A percentile compares a stretch with the other conserved stretches of the same genome.
These are phyloP conservation scores for Colletotrichum sp. DNA, from an alignment of 2,329 filamentous ascomycete species.

Conservation along the genomic window DNA sequence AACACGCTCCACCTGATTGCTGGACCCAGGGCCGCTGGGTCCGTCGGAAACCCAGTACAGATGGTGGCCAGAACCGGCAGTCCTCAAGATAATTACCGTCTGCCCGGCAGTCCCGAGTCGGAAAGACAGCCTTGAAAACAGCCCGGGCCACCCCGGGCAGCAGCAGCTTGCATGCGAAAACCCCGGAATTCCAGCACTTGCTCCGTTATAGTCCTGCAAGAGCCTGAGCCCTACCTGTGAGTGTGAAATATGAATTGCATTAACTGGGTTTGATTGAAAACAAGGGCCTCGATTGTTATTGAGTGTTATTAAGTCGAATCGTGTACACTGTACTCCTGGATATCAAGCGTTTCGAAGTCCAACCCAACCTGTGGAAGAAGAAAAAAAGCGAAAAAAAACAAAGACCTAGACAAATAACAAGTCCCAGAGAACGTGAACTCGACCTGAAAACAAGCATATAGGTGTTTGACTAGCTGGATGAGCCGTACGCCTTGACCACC, in stretches of 20 bases:
- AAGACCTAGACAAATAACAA: not conserved
- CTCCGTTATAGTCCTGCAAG: not conserved
- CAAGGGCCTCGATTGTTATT: not conserved
- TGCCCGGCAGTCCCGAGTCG: not conserved
- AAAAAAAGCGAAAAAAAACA: not conserved
- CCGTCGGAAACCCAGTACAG: not conserved
- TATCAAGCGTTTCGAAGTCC: slow-evolving; percentile 15
- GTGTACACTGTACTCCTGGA: slow-evolving; percentile 18
- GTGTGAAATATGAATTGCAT: not conserved
- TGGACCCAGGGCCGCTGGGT: not conserved
- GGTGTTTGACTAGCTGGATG: slow-evolving; percentile 23
- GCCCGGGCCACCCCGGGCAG: not conserved
- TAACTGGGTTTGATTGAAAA: not conserved
- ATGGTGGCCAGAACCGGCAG: not conserved
- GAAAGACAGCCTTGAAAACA: not conserved
- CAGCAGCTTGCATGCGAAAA: not conserved
- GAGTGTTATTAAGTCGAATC: not conserved
- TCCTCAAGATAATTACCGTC: not conserved
- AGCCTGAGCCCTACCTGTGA: not conserved
- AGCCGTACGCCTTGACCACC: slow-evolving; percentile 64
- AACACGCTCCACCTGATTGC: not conserved
- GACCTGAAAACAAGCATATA: not conserved
- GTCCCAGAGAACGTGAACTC: not conserved
- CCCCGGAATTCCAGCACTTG: not conserved
- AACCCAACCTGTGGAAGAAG: slow-evolving; percentile 4